Base-by-base conservation (phyloP, 257 asterid genomes). In the Rubia yunnanensis region DNA sequence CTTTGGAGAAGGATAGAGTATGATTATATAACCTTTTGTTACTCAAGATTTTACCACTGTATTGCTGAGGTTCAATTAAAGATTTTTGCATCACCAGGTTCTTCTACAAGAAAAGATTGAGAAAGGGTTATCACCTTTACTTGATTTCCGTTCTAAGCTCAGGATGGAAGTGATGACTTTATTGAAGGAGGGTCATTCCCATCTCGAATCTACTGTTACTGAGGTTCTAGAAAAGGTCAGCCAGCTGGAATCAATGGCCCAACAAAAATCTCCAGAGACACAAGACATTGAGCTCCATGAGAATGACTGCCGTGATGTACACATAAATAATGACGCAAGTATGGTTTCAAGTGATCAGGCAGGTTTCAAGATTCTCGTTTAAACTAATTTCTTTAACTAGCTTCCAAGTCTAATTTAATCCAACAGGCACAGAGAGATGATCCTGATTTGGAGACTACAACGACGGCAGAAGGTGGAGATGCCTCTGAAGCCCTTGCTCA, bases 291-390 rank as follows among this genome's bases (percentile, higher is more conserved):
- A 81, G 70, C 64, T 79, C 17, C 66, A 53, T 32, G 87, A 82
- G 67, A 79, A 73, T 70, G 94, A 86, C 79, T 83, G 87, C 78
- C 82, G 75, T 76, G 96, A 89, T 77, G 99, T 88, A 56, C 96
- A 79, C 72, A 66, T 83, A 60, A 86, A 73, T 79, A 74, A 78
- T 71, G 91, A 81, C 78, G 59, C 77, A 38, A 71, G 52, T 53
- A 73, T 77, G 36, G 74, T 72, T 68, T 73, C 87, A 32, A 66
- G 64, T 65, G 48, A 76, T 56, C 71, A 83, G 96, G 98, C 69
- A 81, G 63, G 78, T 70, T 69, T 38, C 65, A 30, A 17, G 32
- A 22, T 52, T 36, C 15, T 52, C 1, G 18, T 9, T 63, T 14
- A 13, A 22, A 15, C 32, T 66, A 41, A 17, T 44, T 55, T 55